Base-by-base conservation (phyloP, 108 stramenopile genomes). In the Conticribra weissflogii region DNA sequence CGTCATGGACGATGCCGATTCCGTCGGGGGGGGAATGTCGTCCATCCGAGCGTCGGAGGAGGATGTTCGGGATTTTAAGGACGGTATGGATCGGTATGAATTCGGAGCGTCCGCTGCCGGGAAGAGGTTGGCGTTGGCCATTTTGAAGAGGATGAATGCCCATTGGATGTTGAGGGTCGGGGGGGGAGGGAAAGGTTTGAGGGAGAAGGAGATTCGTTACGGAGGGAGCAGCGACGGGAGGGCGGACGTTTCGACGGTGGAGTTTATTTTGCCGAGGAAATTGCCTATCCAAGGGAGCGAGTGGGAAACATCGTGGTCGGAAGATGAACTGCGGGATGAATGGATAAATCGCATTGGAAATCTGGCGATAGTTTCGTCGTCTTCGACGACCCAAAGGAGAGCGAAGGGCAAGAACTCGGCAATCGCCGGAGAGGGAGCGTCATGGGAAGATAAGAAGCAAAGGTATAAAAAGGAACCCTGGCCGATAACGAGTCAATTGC, bases 81-180 rank as follows among this genome's bases (percentile, higher is more conserved):
- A 70, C 45, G 45, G 31, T 32, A 60, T 78, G 63, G 50, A 62
- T 48, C 32, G 50, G 14, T 78, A 66, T 61, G 76, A 75, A 27
- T 82, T 82, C 52, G 81, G 81, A 24, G 71, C 81, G 4, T 55
- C 64, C 27, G 72, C 76, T 8, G 71, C 50, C 29, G 76, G 76
- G 21, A 82, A 78, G 45, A 54, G 71, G 22, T 56, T 82, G 63
- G 81, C 81, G 4, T 63, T 41, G 31, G 73, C 81, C 1, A 66
- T 82, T 63, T 68, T 82, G 49, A 62, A 72, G 49, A 58, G 81
- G 15, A 50, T 82, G 66, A 78, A 77, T 31, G 21, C 71, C 12
- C 47, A 77, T 76, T 62, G 78, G 30, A 65, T 82, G 59, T 32
- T 66, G 18, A 58, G 78, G 21, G 76, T n/a, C n/a, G n/a, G n/a